Conservation (phyloP, 768 basidiomycete genomes). For the Boletellus ananas region DNA sequence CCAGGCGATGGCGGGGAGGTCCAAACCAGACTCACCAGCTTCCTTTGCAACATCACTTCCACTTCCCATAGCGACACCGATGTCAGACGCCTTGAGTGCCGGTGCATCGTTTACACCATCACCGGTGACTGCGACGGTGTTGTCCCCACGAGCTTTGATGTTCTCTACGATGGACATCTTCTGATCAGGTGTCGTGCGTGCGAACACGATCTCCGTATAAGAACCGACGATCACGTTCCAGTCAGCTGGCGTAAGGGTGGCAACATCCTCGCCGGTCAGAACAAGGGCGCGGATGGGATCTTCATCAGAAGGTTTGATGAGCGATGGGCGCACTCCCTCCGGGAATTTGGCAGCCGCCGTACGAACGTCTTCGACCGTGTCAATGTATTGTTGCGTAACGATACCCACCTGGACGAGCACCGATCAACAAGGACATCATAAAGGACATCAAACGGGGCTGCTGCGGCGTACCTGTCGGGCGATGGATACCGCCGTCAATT, state of each 20-base stretch:
- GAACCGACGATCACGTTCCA: constrained; percentile 38
- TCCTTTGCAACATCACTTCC: constrained; percentile 52
- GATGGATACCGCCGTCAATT: constrained; percentile 50
- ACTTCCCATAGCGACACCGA: constrained; percentile 53
- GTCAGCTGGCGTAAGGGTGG: constrained; percentile 32
- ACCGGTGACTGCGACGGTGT: constrained; percentile 51
- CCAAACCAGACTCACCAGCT: constrained; percentile 37
- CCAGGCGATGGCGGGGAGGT: neutral
- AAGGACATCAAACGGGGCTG: constrained; percentile 1
- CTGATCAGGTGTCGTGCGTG: constrained; percentile 54
- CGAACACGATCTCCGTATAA: constrained; percentile 49
- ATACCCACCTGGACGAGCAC: constrained; percentile 36
- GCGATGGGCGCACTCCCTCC: constrained; percentile 5
- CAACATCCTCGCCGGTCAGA: constrained; percentile 43
- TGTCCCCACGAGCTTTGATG: constrained; percentile 44
- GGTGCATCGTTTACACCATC: constrained; percentile 57
- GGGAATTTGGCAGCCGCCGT: constrained; percentile 17
- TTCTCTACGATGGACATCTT: constrained; percentile 56
- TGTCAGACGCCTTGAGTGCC: constrained; percentile 49
- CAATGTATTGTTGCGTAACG: constrained; percentile 36
- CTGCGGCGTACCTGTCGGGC: constrained; percentile 37
- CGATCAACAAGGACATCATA: constrained; percentile 1
- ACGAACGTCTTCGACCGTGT: constrained; percentile 32
- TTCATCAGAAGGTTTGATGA: constrained; percentile 37
- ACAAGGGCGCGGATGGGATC: constrained; percentile 39